phyloP scores from a whole-genome alignment of 306 rosid species.

The Herpetospermum pedunculosum region DNA sequence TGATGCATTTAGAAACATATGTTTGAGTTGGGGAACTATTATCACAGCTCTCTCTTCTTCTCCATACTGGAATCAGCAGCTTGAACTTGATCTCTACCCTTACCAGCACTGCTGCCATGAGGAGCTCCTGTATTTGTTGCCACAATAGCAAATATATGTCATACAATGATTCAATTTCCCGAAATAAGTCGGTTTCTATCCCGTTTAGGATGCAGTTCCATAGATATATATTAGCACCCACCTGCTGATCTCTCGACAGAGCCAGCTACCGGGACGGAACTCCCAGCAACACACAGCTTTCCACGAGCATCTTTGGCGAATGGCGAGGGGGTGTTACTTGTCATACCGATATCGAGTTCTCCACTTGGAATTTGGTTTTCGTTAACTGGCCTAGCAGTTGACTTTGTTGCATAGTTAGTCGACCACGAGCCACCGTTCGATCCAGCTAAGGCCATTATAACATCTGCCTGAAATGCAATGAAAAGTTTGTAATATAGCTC shows the following conservation, averaged over 20 bases:
- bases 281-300: conserved; percentile 32
- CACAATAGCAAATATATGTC: conserved; percentile 10
- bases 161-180: not conserved
- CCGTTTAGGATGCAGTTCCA: not conserved
- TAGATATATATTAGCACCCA: conserved; percentile 10
- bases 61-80: conserved; percentile 40
- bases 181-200: not conserved
- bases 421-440: conserved; percentile 99
- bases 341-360: conserved; percentile 50
- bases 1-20: not conserved
- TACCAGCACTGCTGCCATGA: conserved; percentile 40
- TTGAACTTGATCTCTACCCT: conserved; percentile 52
- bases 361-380: conserved; percentile 43
- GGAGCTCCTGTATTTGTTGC: conserved; percentile 36
- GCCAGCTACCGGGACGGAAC: conserved; percentile 37
- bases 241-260: conserved; percentile 49
- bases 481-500: not conserved
- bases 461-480: conserved; percentile 60
- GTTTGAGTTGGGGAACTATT: conserved; percentile 3
- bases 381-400: conserved; percentile 30
- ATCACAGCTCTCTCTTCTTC: conserved; percentile 50
- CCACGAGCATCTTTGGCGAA: conserved; percentile 40
- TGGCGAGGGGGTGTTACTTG: conserved; percentile 27
- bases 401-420: conserved; percentile 61
- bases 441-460: conserved; percentile 95